Evolutionary conservation across 23 red algal genomes (phyloP).

Genomic region (Gracilaria caudata): DNA sequence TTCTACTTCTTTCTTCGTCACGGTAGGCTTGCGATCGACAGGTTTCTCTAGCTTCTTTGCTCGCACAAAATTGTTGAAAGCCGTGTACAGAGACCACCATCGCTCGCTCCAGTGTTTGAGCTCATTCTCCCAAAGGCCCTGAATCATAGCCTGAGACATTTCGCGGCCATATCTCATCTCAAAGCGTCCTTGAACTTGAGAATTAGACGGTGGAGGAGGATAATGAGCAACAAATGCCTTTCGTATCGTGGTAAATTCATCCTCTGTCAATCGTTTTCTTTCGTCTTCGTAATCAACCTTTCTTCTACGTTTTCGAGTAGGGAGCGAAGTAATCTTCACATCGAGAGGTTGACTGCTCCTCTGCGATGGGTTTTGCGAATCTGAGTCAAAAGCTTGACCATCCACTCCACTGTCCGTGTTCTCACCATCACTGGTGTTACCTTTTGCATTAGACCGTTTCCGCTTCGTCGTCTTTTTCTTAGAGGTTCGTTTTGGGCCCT

Average conservation of each 20-base stretch:
- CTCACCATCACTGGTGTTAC: not conserved
- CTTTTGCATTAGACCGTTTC: not conserved
- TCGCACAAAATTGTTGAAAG: slow-evolving; percentile 28
- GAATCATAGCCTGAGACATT: slow-evolving; percentile 64
- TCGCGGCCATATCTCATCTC: slow-evolving; percentile 38
- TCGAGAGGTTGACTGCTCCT: slow-evolving; percentile 39
- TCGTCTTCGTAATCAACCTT: slow-evolving; percentile 15
- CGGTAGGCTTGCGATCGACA: slow-evolving; percentile 15
- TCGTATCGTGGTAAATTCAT: slow-evolving; percentile 43
- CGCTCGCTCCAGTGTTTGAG: slow-evolving; percentile 76
- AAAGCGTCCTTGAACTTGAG: slow-evolving; percentile 48
- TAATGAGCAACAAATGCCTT: slow-evolving; percentile 39
- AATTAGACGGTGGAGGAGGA: slow-evolving; percentile 57
- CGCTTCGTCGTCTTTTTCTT: not conserved
- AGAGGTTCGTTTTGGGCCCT: not conserved
- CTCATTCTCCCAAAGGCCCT: slow-evolving; percentile 63
- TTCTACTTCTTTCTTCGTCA: slow-evolving; percentile 37
- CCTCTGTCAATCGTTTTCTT: slow-evolving; percentile 16
- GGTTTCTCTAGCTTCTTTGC: slow-evolving; percentile 46
- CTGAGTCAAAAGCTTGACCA: slow-evolving; percentile 10
- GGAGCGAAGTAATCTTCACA: slow-evolving; percentile 35
- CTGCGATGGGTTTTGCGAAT: slow-evolving; percentile 37
- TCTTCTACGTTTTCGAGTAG: slow-evolving; percentile 20
- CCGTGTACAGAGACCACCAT: slow-evolving; percentile 54
- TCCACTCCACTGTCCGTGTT: slow-evolving; percentile 9